Percentiles rank a stretch among this genome's conserved stretches.
phyloP scores from a whole-genome alignment of 2,329 filamentous ascomycete species.

The Monosporascus sp. region DNA sequence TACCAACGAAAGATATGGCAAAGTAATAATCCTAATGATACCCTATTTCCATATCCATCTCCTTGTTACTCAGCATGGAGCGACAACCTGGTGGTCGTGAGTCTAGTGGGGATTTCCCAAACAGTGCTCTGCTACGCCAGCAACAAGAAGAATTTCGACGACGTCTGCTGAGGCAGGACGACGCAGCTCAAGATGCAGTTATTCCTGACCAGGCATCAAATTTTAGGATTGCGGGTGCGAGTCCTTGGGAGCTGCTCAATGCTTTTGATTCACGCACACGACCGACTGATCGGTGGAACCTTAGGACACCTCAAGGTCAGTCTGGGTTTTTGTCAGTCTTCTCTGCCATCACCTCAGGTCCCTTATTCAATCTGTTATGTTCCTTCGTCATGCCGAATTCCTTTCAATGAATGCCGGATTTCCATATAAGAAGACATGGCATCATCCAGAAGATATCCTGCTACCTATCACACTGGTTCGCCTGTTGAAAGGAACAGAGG shows the following conservation, averaged over 20 bases:
- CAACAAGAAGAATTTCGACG: conserved; percentile 19
- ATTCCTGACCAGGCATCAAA: conserved; percentile 1
- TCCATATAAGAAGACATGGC: not conserved
- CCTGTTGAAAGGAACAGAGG: not conserved
- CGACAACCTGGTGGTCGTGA: conserved; percentile 4
- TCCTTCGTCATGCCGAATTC: not conserved
- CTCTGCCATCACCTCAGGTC: not conserved
- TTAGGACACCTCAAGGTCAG: conserved; percentile 19
- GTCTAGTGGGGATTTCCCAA: conserved; percentile 3
- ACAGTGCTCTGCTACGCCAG: conserved; percentile 11
- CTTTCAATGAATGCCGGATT: not conserved
- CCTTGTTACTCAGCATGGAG: conserved; percentile 6
- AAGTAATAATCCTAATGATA: not conserved
- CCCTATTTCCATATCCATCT: not conserved
- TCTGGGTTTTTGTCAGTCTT: not conserved
- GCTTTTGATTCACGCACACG: conserved; percentile 3
- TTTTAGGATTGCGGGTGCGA: not conserved
- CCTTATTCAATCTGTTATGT: not conserved
- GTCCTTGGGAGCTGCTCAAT: conserved; percentile 3
- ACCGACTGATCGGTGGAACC: conserved; percentile 14
- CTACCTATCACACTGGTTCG: not conserved
- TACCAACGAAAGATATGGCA: too few species aligned
- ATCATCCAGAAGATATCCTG: not conserved
- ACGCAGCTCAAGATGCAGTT: conserved; percentile 3
- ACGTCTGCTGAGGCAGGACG: conserved; percentile 16